phyloP scores from a whole-genome alignment of 805 yeast genomes.

The Myxozyma neotropica region DNA sequence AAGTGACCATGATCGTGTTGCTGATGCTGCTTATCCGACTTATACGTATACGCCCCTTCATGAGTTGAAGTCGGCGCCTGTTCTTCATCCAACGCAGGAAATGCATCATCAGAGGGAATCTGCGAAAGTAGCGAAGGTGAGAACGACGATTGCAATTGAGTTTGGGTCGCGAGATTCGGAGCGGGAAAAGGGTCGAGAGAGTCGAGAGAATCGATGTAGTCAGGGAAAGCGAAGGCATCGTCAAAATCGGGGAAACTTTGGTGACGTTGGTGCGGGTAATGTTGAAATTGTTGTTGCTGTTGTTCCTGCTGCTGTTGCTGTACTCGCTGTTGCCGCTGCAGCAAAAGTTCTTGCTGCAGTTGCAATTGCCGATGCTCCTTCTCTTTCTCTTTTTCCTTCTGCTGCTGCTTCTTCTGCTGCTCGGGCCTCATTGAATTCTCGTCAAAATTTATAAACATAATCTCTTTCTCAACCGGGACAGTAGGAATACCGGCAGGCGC shows the following conservation, averaged over 20 bases:
- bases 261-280: too few relatives aligned
- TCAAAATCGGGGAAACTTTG: too few relatives aligned
- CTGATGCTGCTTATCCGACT: background rate
- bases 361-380: too few relatives aligned
- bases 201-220: background rate
- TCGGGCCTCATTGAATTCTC: constrained; percentile 5
- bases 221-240: background rate
- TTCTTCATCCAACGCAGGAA: background rate
- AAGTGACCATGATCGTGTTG: too few relatives aligned
- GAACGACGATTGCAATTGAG: too few relatives aligned
- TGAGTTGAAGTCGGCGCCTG: background rate
- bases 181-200: background rate
- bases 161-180: background rate
- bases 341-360: too few relatives aligned
- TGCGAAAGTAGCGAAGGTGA: too few relatives aligned
- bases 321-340: background rate
- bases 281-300: background rate
- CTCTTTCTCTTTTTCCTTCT: background rate
- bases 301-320: background rate
- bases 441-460: constrained; percentile 7
- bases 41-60: background rate
- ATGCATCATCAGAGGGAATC: background rate
- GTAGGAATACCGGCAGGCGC: background rate
- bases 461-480: background rate
- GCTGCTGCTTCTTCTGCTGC: background rate